A percentile compares a stretch with the other conserved stretches of the same genome.
Conservation (phyloP, 768 basidiomycete species). For the Boletales sp. region DNA sequence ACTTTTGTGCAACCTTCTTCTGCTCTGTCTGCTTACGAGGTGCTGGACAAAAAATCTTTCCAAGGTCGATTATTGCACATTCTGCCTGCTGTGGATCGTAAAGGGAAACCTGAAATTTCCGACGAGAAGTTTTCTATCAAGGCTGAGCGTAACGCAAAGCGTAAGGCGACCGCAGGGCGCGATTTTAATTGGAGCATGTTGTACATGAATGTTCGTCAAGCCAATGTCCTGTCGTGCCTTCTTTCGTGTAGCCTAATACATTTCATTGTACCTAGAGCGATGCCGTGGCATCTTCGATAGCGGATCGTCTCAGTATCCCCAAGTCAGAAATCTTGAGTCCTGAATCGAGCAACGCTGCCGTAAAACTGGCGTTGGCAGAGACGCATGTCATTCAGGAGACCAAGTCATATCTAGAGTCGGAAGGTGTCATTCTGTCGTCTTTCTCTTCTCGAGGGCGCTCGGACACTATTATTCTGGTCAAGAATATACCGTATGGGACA, state of each 20-base stretch:
- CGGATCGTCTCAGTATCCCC: slow-evolving; percentile 80
- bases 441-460: slow-evolving; percentile 58
- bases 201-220: slow-evolving; percentile 90
- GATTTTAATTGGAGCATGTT: slow-evolving; percentile 93
- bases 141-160: slow-evolving; percentile 53
- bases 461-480: slow-evolving; percentile 83
- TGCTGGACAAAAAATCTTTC: slow-evolving; percentile 79
- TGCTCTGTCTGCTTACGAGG: slow-evolving; percentile 69
- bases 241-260: slow-evolving; percentile 20
- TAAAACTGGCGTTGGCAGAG: slow-evolving; percentile 94
- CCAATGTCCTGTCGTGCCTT: slow-evolving; percentile 13
- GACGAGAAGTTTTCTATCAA: slow-evolving; percentile 56
- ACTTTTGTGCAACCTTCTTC: slow-evolving; percentile 42
- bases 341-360: slow-evolving; percentile 77
- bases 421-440: slow-evolving; percentile 62
- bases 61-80: slow-evolving; percentile 92
- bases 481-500: slow-evolving; percentile 95
- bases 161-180: slow-evolving; percentile 65
- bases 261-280: slow-evolving; percentile 61
- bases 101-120: slow-evolving; percentile 41
- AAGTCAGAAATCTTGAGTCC: slow-evolving; percentile 89
- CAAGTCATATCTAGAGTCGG: slow-evolving; percentile 80
- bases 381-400: slow-evolving; percentile 96
- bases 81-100: slow-evolving; percentile 75
- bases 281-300: slow-evolving; percentile 87